Evolutionary conservation across 192 early-diverging fungal genomes (phyloP).

Genomic region (Mycoemilia scoparia): DNA sequence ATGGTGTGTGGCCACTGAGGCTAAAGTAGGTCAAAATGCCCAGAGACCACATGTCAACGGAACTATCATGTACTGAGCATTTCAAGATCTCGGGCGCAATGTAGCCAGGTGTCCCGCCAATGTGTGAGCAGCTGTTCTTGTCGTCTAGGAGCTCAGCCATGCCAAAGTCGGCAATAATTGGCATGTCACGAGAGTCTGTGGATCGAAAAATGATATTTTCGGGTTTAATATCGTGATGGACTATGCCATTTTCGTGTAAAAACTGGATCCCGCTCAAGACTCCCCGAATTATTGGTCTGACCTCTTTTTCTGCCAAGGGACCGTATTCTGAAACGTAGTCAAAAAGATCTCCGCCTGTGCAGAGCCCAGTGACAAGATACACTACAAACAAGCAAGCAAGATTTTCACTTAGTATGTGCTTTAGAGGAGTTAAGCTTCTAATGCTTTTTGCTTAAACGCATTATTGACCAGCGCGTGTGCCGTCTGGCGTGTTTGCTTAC

Average conservation of each 20-base stretch:
- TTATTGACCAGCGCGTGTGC: background rate
- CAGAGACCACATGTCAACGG: constrained; percentile 72
- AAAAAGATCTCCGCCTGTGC: constrained; percentile 84
- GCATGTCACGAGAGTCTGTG: constrained; percentile 31
- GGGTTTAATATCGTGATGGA: constrained; percentile 65
- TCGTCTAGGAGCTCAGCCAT: constrained; percentile 45
- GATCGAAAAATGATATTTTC: constrained; percentile 63
- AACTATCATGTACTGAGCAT: constrained; percentile 39
- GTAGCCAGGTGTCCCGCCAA: constrained; percentile 66
- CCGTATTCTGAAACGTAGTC: constrained; percentile 58
- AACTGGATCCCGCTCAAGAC: constrained; percentile 66
- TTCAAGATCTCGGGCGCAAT: constrained; percentile 44
- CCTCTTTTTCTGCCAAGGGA: constrained; percentile 61
- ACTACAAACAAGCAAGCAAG: no score
- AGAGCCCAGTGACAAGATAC: constrained; percentile 62
- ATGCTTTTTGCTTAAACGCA: background rate
- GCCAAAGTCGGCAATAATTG: constrained; percentile 74
- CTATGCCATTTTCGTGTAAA: constrained; percentile 68
- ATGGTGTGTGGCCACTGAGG: constrained; percentile 54
- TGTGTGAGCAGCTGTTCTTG: constrained; percentile 40
- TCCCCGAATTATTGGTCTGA: constrained; percentile 53
- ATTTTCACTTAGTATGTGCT: no score
- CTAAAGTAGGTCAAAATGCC: constrained; percentile 62
- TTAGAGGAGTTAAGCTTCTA: background rate
- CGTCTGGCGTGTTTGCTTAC: no score